Evolutionary conservation across 2,329 filamentous ascomycete genomes (phyloP).

Genomic region (Colletotrichum phormii): DNA sequence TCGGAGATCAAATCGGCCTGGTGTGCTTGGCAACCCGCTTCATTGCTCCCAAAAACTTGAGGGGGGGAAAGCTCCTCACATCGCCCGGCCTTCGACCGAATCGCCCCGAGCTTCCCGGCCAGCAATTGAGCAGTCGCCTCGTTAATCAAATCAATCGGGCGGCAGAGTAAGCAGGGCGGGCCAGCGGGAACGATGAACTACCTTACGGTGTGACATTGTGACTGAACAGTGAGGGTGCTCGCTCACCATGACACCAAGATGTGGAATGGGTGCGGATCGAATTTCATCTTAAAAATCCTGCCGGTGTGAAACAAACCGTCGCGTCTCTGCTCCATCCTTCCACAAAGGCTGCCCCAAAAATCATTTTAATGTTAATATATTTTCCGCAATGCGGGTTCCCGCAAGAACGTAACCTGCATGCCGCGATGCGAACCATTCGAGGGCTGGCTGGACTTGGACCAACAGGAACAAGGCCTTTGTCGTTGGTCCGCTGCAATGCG

Average conservation of each 20-base stretch:
- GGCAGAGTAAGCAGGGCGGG: neutral
- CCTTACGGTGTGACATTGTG: too few species aligned
- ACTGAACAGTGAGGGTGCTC: too few species aligned
- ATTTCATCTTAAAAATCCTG: constrained; percentile 34
- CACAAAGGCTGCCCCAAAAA: constrained; percentile 12
- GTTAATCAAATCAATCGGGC: constrained; percentile 4
- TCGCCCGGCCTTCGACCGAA: constrained; percentile 23
- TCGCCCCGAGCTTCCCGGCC: constrained; percentile 4
- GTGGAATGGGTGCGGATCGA: constrained; percentile 22
- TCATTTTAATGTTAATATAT: constrained; percentile 26
- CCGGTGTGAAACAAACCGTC: constrained; percentile 33
- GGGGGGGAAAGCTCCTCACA: neutral
- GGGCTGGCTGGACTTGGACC: neutral
- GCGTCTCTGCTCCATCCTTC: constrained; percentile 14
- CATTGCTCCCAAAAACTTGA: constrained; percentile 1
- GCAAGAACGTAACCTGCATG: neutral
- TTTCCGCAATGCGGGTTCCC: constrained; percentile 18
- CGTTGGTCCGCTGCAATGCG: neutral
- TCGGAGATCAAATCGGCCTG: constrained; percentile 12
- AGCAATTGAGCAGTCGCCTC: constrained; percentile 9
- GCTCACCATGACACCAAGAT: too few species aligned
- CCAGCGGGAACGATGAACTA: neutral
- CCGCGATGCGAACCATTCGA: constrained; percentile 15
- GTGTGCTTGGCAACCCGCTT: constrained; percentile 12
- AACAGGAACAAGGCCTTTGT: constrained; percentile 11